These are phyloP conservation scores for Colletotrichum sp. DNA, from an alignment of 2,329 filamentous ascomycete species.

Conservation along the genomic window DNA sequence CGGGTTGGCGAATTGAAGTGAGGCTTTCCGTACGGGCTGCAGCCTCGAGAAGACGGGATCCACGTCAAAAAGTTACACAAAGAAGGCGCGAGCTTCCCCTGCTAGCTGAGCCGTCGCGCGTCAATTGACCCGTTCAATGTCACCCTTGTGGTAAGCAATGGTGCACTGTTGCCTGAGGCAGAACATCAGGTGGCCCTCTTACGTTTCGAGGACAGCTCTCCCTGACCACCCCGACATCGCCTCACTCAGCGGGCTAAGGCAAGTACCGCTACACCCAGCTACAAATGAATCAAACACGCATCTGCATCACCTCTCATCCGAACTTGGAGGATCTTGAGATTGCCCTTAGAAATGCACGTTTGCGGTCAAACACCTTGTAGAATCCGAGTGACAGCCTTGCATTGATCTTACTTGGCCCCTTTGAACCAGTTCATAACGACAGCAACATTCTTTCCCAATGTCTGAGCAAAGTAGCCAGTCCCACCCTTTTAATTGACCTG, in stretches of 20 bases:
- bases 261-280: not conserved
- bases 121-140: not conserved
- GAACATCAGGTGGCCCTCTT: not conserved
- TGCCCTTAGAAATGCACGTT: not conserved
- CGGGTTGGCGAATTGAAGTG: not conserved
- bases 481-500: constrained; percentile 20
- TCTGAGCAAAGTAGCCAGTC: constrained; percentile 22
- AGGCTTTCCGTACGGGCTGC: not conserved
- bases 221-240: not conserved
- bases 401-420: constrained; percentile 4
- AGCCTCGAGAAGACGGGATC: constrained; percentile 4
- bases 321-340: not conserved
- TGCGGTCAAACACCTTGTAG: not conserved
- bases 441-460: constrained; percentile 16
- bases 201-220: not conserved
- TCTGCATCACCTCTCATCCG: not conserved
- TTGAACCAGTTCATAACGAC: constrained; percentile 5
- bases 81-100: constrained; percentile 18
- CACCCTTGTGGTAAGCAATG: not conserved
- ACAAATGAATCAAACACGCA: not conserved
- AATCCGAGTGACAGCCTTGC: not conserved
- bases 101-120: not conserved
- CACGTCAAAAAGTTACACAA: constrained; percentile 17
- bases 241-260: not conserved
- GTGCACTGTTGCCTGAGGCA: constrained; percentile 23